Base-by-base conservation (phyloP, 192 early-diverging fungal genomes). In the Phlyctochytrium bullatum region DNA sequence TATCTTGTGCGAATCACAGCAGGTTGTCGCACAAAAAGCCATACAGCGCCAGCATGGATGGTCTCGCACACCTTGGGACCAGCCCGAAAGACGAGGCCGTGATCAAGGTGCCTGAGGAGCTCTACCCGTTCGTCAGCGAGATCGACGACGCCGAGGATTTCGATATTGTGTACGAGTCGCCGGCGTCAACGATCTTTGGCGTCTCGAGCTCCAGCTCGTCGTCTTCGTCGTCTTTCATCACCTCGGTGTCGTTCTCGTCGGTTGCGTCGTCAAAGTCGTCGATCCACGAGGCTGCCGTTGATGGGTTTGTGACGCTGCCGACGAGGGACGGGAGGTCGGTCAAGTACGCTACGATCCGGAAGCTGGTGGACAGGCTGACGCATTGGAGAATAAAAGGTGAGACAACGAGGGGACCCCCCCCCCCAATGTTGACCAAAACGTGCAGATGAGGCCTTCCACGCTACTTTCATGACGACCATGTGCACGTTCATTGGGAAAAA, bases 321-420 rank as follows among this genome's bases (percentile, higher is more conserved):
- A 57, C 54, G 4, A 57, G 14, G 6, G 54, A 57, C 27, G 20
- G 27, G 25, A 28, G 10, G 10, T 6, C 27, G 12, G 54, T 57
- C 10, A 57, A 57, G 27, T 57, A 25, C 54, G 54, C 54, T 14
- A 57, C 54, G 14, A 14, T 57, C 4, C 4, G 54, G 25, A 57
- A 57, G 27, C 27, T 57, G 16, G 54, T 57, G 4, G 54, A 57
- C 6, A 57, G 54, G 25, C 54, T 57, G 10, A 57, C 54, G 10
- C 54, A 57, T 57, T 57, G 54, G 54, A 57, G 54, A 27, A 57
- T 57, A 6, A 6, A 24, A 24, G 54, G 54, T 57, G 16, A 57
- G 40, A 20, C 40, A n/a, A n/a, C n/a, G n/a, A n/a, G n/a, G n/a
- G n/a, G n/a, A n/a, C n/a, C n/a, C n/a, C n/a, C n/a, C n/a, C n/a